A percentile compares a stretch with the other conserved stretches of the same genome.
These are phyloP conservation scores for Jamesozyma jinghongensis DNA, from an alignment of 805 yeast genomes.

Conservation along the genomic window DNA sequence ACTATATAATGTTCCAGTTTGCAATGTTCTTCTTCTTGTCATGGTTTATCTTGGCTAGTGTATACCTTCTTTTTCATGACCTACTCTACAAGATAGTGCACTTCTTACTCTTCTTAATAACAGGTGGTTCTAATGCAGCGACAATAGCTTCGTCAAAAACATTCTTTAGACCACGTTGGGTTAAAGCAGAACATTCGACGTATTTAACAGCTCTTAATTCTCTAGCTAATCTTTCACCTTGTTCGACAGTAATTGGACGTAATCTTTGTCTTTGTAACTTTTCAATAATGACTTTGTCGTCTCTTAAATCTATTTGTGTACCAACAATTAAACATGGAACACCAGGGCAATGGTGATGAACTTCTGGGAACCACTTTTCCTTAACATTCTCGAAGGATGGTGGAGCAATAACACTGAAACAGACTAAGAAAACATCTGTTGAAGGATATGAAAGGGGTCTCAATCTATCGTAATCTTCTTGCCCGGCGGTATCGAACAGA, in stretches of 20 bases:
- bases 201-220: slow-evolving; percentile 93
- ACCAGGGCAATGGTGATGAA: slow-evolving; percentile 96
- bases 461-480: slow-evolving; percentile 95
- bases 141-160: slow-evolving; percentile 99
- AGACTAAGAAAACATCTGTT: slow-evolving; percentile 91
- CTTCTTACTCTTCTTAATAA: slow-evolving; percentile 62
- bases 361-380: slow-evolving; percentile 99
- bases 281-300: slow-evolving; percentile 83
- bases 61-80: background rate
- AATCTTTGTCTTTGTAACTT: slow-evolving; percentile 85
- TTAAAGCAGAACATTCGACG: slow-evolving; percentile 95
- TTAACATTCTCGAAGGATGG: slow-evolving; percentile 95
- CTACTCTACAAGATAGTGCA: slow-evolving; percentile 63
- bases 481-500: slow-evolving; percentile 98
- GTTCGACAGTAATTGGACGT: slow-evolving; percentile 55
- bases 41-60: too few species aligned
- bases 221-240: slow-evolving; percentile 87
- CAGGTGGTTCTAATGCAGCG: slow-evolving; percentile 96
- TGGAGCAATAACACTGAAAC: slow-evolving; percentile 94
- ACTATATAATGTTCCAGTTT: too few species aligned
- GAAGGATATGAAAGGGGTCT: slow-evolving; percentile 96
- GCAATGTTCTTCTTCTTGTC: background rate
- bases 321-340: slow-evolving; percentile 97
- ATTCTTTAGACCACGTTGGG: slow-evolving; percentile 92
- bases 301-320: slow-evolving; percentile 90